phyloP scores from a whole-genome alignment of 495 filamentous ascomycete species.

The Aspergillus sclerotiicarbonarius region DNA sequence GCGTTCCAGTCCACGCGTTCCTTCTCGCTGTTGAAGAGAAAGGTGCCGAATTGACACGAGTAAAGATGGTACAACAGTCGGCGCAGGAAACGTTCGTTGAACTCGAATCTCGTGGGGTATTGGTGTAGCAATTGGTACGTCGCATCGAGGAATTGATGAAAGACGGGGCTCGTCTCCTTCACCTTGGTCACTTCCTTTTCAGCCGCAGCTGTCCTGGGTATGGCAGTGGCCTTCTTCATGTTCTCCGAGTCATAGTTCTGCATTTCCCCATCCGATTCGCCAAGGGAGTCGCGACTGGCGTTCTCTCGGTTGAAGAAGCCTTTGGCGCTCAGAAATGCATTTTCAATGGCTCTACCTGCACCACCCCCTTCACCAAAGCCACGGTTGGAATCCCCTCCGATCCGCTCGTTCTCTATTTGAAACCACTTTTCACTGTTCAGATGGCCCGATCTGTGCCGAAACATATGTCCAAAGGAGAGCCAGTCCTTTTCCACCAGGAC shows the following conservation, averaged over 20 bases:
- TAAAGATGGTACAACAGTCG: slow-evolving; percentile 92
- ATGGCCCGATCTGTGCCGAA: slow-evolving; percentile 81
- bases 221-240: slow-evolving; percentile 43
- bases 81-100: slow-evolving; percentile 91
- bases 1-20: slow-evolving; percentile 75
- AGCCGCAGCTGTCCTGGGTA: slow-evolving; percentile 34
- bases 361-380: slow-evolving; percentile 52
- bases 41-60: slow-evolving; percentile 95
- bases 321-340: slow-evolving; percentile 81
- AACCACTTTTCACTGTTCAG: slow-evolving; percentile 96
- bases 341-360: slow-evolving; percentile 76
- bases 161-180: slow-evolving; percentile 92
- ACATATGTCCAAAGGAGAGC: slow-evolving; percentile 97
- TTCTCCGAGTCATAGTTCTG: slow-evolving; percentile 52
- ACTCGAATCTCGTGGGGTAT: slow-evolving; percentile 89
- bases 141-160: slow-evolving; percentile 97
- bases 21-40: slow-evolving; percentile 93
- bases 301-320: slow-evolving; percentile 85
- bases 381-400: slow-evolving; percentile 45
- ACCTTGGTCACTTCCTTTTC: slow-evolving; percentile 61
- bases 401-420: slow-evolving; percentile 67
- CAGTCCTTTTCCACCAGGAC: slow-evolving; percentile 96
- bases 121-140: slow-evolving; percentile 89
- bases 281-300: slow-evolving; percentile 60
- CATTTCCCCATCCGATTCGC: slow-evolving; percentile 60